Conservation (phyloP, 192 early-diverging fungal genomes). For the Pilaira anomala region DNA sequence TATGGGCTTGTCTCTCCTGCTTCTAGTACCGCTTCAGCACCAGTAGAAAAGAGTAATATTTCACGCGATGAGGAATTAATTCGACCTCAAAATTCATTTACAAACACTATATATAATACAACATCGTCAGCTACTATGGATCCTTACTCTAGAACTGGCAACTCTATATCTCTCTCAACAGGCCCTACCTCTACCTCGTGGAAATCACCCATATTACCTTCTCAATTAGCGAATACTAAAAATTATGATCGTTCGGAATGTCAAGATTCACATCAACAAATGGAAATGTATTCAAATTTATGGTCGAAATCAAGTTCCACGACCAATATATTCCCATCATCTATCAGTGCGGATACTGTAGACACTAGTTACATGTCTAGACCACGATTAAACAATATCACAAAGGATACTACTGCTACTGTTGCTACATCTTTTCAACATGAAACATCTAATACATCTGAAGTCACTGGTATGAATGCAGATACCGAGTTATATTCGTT, state of each 20-base stretch:
- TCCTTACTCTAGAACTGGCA: not conserved
- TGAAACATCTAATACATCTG: not conserved
- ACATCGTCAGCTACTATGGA: not conserved
- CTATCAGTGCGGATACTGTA: too few species aligned
- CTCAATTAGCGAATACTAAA: not conserved
- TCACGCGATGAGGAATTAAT: not conserved
- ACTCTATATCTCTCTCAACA: not conserved
- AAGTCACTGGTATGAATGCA: too few species aligned
- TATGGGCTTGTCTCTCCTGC: conserved; percentile 11
- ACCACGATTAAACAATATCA: not conserved
- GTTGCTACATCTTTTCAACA: not conserved
- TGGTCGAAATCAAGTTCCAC: not conserved
- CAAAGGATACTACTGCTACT: not conserved
- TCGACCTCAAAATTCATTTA: not conserved
- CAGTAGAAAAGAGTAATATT: not conserved
- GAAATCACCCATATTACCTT: not conserved
- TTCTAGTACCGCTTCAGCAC: conserved; percentile 4
- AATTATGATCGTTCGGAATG: not conserved
- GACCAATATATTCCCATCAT: not conserved
- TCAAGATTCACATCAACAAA: conserved; percentile 1
- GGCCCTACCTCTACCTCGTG: not conserved
- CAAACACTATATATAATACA: not conserved
- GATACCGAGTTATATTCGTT: not conserved
- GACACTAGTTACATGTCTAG: not conserved
- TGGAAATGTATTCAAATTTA: not conserved